phyloP scores from a whole-genome alignment of 2,329 filamentous ascomycete genomes.

The Phialophora expanda region DNA sequence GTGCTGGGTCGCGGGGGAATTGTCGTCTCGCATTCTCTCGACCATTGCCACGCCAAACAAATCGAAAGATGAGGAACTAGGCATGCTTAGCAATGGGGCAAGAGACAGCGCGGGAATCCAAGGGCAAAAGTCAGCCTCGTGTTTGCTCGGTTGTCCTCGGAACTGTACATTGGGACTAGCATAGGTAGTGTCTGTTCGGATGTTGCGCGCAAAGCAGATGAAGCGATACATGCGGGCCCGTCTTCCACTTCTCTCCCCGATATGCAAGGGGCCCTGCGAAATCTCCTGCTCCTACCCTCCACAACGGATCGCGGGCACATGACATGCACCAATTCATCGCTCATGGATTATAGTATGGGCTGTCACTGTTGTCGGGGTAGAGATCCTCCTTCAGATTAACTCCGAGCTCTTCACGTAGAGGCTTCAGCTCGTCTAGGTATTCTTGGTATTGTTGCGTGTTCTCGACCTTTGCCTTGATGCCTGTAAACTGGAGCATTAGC shows the following conservation, averaged over 20 bases:
- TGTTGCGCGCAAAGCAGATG: conserved; percentile 13
- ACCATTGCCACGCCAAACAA: not conserved
- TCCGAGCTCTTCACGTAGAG: conserved; percentile 90
- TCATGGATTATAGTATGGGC: conserved; percentile 40
- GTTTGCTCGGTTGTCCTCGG: conserved; percentile 8
- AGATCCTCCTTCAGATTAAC: conserved; percentile 89
- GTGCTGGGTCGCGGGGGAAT: not conserved
- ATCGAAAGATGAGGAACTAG: not conserved
- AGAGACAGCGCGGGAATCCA: not conserved
- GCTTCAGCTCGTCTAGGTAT: conserved; percentile 85
- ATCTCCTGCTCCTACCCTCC: conserved; percentile 12
- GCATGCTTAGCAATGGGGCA: not conserved
- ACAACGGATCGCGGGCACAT: not conserved
- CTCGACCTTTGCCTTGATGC: conserved; percentile 99
- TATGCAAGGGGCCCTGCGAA: conserved; percentile 6
- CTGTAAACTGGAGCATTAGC: conserved; percentile 52
- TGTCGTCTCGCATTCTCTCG: no score
- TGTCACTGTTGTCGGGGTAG: conserved; percentile 66
- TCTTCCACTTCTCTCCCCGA: conserved; percentile 2
- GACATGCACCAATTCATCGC: not conserved
- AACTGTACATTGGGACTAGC: conserved; percentile 23
- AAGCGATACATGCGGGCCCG: conserved; percentile 9
- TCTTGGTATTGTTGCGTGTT: conserved; percentile 97
- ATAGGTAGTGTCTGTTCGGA: conserved; percentile 10
- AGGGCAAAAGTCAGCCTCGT: not conserved